Evolutionary conservation across 108 stramenopile species (phyloP).

Genomic region (Thalassiosira profunda): DNA sequence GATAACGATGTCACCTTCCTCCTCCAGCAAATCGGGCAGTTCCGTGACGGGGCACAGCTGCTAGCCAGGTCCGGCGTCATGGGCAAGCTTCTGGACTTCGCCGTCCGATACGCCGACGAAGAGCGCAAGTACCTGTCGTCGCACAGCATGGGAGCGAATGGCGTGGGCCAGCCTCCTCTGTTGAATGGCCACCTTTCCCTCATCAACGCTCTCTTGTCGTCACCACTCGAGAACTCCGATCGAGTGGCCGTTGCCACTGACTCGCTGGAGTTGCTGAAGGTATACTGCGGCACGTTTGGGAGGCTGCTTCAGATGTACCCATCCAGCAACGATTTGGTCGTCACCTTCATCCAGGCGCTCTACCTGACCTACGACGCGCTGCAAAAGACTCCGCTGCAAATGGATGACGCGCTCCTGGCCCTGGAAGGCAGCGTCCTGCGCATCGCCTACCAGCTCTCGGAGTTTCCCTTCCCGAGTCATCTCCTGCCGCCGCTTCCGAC

Average conservation of each 20-base stretch:
- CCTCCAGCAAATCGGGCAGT: constrained; percentile 55
- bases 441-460: constrained; percentile 23
- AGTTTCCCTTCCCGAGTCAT: constrained; percentile 31
- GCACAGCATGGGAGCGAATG: constrained; percentile 28
- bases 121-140: constrained; percentile 34
- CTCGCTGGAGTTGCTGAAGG: constrained; percentile 15
- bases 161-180: constrained; percentile 10
- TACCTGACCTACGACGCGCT: constrained; percentile 25
- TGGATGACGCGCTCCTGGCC: constrained; percentile 5
- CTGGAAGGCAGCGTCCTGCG: constrained; percentile 31
- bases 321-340: constrained; percentile 1
- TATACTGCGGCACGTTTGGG: constrained; percentile 12
- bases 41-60: constrained; percentile 51
- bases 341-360: constrained; percentile 20
- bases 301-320: constrained; percentile 21
- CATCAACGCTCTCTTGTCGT: constrained; percentile 22
- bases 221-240: constrained; percentile 11
- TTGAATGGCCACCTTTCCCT: constrained; percentile 32
- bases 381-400: constrained; percentile 2
- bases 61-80: constrained; percentile 54
- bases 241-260: constrained; percentile 16
- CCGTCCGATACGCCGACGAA: constrained; percentile 36
- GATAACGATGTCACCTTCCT: constrained; percentile 55
- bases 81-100: constrained; percentile 44
- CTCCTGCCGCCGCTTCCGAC: constrained; percentile 35